phyloP scores from a whole-genome alignment of 2,329 filamentous ascomycete genomes.

The Dothideomycetidae sp. region DNA sequence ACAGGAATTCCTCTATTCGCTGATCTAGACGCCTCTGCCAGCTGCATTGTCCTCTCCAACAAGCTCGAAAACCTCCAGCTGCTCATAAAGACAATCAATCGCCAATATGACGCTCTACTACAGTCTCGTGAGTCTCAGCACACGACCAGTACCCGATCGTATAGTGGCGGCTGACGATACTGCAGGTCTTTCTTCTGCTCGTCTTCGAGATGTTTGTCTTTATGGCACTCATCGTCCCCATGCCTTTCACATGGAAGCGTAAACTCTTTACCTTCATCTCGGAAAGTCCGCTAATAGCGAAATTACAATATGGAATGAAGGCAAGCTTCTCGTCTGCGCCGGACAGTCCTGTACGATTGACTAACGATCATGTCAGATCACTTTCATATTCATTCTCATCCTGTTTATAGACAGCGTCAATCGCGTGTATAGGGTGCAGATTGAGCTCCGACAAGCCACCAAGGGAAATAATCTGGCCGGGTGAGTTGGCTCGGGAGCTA shows the following conservation, averaged over 20 bases:
- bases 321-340: conserved; percentile 26
- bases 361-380: conserved; percentile 46
- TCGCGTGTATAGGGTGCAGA: conserved; percentile 90
- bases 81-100: conserved; percentile 11
- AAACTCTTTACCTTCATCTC: conserved; percentile 94
- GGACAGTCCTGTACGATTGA: neutral
- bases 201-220: conserved; percentile 74
- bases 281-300: conserved; percentile 69
- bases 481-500: conserved; percentile 34
- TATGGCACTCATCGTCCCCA: conserved; percentile 65
- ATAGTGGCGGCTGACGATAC: conserved; percentile 7
- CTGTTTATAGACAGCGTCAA: conserved; percentile 95
- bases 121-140: conserved; percentile 41
- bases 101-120: conserved; percentile 55
- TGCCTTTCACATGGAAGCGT: conserved; percentile 75
- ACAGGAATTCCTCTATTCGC: too few species aligned
- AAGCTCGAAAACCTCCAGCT: neutral
- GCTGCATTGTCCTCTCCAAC: neutral
- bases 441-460: conserved; percentile 62
- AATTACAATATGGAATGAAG: conserved; percentile 94
- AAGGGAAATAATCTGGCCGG: conserved; percentile 42
- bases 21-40: neutral
- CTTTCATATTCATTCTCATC: conserved; percentile 97
- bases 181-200: conserved; percentile 67
- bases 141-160: conserved; percentile 4